phyloP scores from a whole-genome alignment of 441 rosid species.

The Populus hybrid region DNA sequence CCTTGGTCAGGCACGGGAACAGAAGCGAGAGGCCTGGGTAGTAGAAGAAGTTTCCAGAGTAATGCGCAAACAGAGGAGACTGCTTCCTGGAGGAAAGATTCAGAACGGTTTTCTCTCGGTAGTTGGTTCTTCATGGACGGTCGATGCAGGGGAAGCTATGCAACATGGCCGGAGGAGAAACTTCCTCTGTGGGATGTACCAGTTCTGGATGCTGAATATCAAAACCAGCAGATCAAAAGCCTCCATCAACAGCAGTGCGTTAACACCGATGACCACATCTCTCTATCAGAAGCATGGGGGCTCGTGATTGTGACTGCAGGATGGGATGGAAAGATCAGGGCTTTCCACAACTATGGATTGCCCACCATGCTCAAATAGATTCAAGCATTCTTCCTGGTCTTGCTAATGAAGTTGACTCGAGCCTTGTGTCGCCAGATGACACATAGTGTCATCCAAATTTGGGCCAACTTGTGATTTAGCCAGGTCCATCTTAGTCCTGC shows the following conservation, averaged over 20 bases:
- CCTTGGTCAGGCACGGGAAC: slow-evolving; percentile 52
- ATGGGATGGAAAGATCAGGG: slow-evolving; percentile 59
- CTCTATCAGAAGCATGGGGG: slow-evolving; percentile 60
- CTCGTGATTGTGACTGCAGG: slow-evolving; percentile 71
- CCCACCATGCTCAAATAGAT: slow-evolving; percentile 35
- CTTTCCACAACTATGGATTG: slow-evolving; percentile 75
- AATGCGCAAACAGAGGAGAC: slow-evolving; percentile 12
- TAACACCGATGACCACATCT: background rate
- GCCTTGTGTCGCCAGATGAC: background rate
- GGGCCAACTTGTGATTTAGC: background rate
- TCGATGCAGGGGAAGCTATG: slow-evolving; percentile 41
- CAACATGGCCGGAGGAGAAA: slow-evolving; percentile 93
- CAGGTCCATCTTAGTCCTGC: background rate
- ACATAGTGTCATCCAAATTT: background rate
- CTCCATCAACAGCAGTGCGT: slow-evolving; percentile 7
- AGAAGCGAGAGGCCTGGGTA: slow-evolving; percentile 5
- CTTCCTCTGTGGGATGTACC: slow-evolving; percentile 40
- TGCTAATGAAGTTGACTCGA: background rate
- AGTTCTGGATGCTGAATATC: slow-evolving; percentile 3
- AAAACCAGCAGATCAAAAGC: slow-evolving; percentile 6
- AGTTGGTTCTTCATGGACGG: slow-evolving; percentile 54
- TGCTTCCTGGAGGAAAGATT: slow-evolving; percentile 28
- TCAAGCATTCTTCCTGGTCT: background rate
- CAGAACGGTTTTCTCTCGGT: slow-evolving; percentile 45
- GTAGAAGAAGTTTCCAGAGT: background rate